Base-by-base conservation (phyloP, 2,329 filamentous ascomycete species). In the Didymella segeticola region DNA sequence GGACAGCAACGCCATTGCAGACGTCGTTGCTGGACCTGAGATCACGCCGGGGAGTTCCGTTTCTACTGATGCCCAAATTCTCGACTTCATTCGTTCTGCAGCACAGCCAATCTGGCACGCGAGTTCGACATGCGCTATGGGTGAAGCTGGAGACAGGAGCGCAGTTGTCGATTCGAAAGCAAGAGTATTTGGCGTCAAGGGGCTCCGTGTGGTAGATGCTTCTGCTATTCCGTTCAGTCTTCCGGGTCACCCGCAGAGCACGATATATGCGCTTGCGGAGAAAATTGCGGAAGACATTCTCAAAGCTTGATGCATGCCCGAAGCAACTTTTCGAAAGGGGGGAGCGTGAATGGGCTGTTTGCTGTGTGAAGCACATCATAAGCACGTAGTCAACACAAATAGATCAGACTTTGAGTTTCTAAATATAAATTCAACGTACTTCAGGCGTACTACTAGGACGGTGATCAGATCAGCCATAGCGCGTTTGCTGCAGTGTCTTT, bases 141-240 rank as follows among this genome's bases (percentile, higher is more conserved):
- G 70, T 1, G 63, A 57, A 46, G 29, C 37, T 4, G 61, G 62
- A 9, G 62, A 74, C 22, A 53, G 55, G 15, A 60, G 58, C 36
- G 72, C 73, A 0, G 72, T 75, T 1, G 65, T 75, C 10, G 73
- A 76, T 56, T 64, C 63, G 2, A 66, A 67, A 41, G 70, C 60
- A 1, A 61, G 64, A 19, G 73, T 76, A 2, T 68, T 70, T 48
- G 73, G 72, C 2, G 69, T 74, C 5, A 56, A 67, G n/a, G 59
- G 63, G 4, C 43, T 76, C 47, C 55, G 74, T 23, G 69, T 76
- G 0, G 69, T 75, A 3, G 73, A 77, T 57, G 67, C 67, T 3
- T 63, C 59, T 9, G 59, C 61, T 14, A 62, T 73, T n/a, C 67
- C 72, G 0, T 68, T 75, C 20, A 62, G 68, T 47, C 57, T 69